Evolutionary conservation across 768 basidiomycete genomes (phyloP).

Genomic region (Candolleomyces aberdarensis): DNA sequence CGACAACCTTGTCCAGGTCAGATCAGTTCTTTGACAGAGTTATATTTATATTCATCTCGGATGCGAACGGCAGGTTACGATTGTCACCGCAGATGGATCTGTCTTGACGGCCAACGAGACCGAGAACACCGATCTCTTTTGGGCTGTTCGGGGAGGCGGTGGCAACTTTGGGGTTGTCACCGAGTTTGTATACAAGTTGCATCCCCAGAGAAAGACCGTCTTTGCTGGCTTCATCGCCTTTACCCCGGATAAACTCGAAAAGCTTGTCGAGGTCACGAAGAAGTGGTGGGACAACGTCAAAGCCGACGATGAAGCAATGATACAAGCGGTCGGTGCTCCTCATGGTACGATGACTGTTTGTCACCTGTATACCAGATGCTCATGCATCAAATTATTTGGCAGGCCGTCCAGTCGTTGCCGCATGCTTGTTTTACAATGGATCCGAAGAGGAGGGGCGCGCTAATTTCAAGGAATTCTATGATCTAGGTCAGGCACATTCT

Average conservation of each 20-base stretch:
- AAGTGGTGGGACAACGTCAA: constrained; percentile 36
- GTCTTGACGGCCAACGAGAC: constrained; percentile 32
- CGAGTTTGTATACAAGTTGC: constrained; percentile 46
- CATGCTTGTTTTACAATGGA: constrained; percentile 47
- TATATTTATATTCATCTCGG: neutral
- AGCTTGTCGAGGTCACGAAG: constrained; percentile 27
- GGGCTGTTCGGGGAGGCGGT: constrained; percentile 50
- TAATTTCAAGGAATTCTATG: constrained; percentile 42
- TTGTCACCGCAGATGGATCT: constrained; percentile 45
- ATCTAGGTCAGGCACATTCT: constrained; percentile 31
- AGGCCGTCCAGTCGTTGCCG: constrained; percentile 32
- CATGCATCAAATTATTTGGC: neutral
- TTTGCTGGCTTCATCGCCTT: constrained; percentile 42
- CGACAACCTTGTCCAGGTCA: constrained; percentile 44
- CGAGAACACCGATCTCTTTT: constrained; percentile 47
- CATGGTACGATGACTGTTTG: neutral
- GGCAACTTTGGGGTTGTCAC: constrained; percentile 57
- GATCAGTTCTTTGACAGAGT: neutral
- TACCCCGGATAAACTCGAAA: constrained; percentile 24
- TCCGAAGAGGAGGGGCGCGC: constrained; percentile 44
- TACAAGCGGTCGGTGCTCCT: constrained; percentile 20
- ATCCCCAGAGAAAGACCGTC: constrained; percentile 49
- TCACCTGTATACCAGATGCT: neutral
- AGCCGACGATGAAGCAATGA: constrained; percentile 36
- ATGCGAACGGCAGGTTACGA: constrained; percentile 28